Evolutionary conservation across 2,329 filamentous ascomycete genomes (phyloP), one percentile per base, ranked within the genome.

Genomic region (Parastagonospora nodorum): DNA sequence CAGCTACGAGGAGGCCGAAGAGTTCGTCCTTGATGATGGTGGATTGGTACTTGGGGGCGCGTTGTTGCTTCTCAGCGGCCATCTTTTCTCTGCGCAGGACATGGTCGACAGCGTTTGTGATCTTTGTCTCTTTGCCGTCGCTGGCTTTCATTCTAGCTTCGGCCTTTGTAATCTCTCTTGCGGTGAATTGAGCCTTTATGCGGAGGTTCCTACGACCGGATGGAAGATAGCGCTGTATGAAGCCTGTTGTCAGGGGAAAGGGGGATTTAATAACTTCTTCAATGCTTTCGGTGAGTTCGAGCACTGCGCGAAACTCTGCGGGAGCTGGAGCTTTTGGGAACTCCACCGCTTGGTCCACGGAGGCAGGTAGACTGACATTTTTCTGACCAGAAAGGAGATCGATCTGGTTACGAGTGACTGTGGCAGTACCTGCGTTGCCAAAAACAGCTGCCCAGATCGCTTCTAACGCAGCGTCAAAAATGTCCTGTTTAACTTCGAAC

Each of bases 1-100:
- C 79, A 41, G 75, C 73, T n/a, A 74, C 51, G 2, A 74, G 51
- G 50, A 73, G 71, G 2, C 66, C 71, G 32, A 69, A 72, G 1
- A 73, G 50, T 57, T 60, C 55, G 3, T 41, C 51, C 12, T 36
- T 32, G 32, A 60, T 53, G 5, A 42, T 36, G 11, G 42, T 42
- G 10, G 54, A 55, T 6, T 48, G 15, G 31, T 48, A 60, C 1
- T 45, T 4, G 1, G 57, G 57, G 2, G 29, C 15, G 4, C 50
- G 33, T 4, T 39, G 39, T 16, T 42, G 41, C 12, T 53, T 57
- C 8, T 32, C 42, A 4, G 57, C 51, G 8, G 31, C 36, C 16
- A 35, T 28, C n/a, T 38, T 29, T 36, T 60, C 57, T n/a, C 54
- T 36, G 33, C 28, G 42, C 2, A 60, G 30, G 35, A 58, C 50